Evolutionary conservation across 129 eudicot species (phyloP).

Genomic region (Pulicaria dysenterica): DNA sequence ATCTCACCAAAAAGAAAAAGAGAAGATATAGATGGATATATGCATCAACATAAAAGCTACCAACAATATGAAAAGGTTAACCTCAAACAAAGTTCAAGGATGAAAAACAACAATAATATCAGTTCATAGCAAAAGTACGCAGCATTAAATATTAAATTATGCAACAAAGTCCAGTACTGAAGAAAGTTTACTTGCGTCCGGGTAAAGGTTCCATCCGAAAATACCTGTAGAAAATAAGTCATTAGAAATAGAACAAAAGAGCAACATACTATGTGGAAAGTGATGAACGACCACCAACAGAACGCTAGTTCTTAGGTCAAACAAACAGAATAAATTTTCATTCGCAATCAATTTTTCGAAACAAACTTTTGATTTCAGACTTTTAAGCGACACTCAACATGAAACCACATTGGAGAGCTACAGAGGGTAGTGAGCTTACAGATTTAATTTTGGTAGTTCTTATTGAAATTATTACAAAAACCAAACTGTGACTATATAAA

Average conservation of each 20-base stretch:
- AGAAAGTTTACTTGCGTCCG: slow-evolving; percentile 73
- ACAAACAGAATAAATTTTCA: not conserved
- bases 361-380: not conserved
- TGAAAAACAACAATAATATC: not conserved
- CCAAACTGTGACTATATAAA: too few species aligned
- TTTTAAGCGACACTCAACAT: not conserved
- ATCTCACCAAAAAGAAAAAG: not conserved
- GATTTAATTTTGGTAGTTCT: not conserved
- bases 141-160: slow-evolving; percentile 11
- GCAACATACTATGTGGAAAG: too few species aligned
- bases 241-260: not conserved
- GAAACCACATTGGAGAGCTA: not conserved
- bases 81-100: slow-evolving; percentile 1
- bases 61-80: not conserved
- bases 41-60: slow-evolving; percentile 23
- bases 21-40: not conserved
- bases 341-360: not conserved
- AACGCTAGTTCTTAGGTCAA: not conserved
- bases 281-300: not conserved
- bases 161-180: not conserved
- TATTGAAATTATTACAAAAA: not conserved
- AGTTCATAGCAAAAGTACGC: not conserved
- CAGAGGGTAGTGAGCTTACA: not conserved
- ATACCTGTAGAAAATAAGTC: slow-evolving; percentile 44
- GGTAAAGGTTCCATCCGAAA: slow-evolving; percentile 96